Percentiles rank a stretch among this genome's conserved stretches.
phyloP scores from a whole-genome alignment of 345 rosid genomes.

The Boechera retrofracta region DNA sequence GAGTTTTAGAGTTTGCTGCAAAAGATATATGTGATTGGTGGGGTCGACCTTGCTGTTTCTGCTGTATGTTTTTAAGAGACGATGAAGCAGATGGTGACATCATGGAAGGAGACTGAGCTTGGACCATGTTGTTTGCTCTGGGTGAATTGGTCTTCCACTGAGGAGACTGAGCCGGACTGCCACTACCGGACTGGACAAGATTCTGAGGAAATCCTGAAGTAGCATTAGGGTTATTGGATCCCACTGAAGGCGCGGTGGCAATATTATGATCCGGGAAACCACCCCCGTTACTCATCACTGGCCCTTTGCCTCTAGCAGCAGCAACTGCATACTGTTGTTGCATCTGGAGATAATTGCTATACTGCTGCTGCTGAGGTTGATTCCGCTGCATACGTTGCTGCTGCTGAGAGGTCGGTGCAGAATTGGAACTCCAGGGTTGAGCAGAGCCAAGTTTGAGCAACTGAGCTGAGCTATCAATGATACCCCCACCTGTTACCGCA shows the following conservation, averaged over 20 bases:
- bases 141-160: slow-evolving; percentile 71
- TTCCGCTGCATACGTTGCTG: slow-evolving; percentile 50
- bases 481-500: slow-evolving; percentile 51
- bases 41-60: slow-evolving; percentile 64
- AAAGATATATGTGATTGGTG: slow-evolving; percentile 67
- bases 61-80: slow-evolving; percentile 55
- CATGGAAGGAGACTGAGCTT: slow-evolving; percentile 55
- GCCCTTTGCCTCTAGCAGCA: slow-evolving; percentile 60
- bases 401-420: slow-evolving; percentile 35
- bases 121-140: slow-evolving; percentile 48
- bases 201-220: slow-evolving; percentile 60
- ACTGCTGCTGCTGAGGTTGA: slow-evolving; percentile 46
- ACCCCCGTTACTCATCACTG: slow-evolving; percentile 60
- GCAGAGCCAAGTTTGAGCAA: slow-evolving; percentile 55
- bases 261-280: slow-evolving; percentile 56
- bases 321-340: slow-evolving; percentile 64
- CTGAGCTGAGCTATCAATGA: slow-evolving; percentile 67
- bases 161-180: slow-evolving; percentile 60
- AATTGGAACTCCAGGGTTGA: slow-evolving; percentile 49
- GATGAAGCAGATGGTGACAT: slow-evolving; percentile 51
- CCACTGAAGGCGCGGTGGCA: slow-evolving; percentile 55
- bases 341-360: slow-evolving; percentile 56
- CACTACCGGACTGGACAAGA: slow-evolving; percentile 59
- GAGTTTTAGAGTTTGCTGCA: slow-evolving; percentile 61
- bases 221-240: slow-evolving; percentile 55